A percentile compares a stretch with the other conserved stretches of the same genome.
Conservation (phyloP, 805 yeast genomes). For the Candida oleophila region DNA sequence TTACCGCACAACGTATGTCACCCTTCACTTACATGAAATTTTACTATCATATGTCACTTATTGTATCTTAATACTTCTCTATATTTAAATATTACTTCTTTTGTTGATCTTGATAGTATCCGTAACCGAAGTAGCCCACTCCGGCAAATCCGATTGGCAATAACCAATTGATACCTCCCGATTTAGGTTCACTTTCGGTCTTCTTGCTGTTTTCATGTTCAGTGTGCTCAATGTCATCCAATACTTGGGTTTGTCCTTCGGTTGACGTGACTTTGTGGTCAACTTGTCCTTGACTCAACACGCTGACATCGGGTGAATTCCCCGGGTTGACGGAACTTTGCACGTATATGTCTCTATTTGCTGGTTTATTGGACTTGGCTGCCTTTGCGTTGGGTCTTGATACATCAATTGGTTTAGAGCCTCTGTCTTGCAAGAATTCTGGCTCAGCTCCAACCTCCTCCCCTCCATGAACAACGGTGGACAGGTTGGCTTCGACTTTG, state of each 20-base stretch:
- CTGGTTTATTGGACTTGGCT: conserved; percentile 22
- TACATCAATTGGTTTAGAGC: conserved; percentile 35
- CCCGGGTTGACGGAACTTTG: conserved; percentile 42
- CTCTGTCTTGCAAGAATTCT: conserved; percentile 38
- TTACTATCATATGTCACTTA: neutral
- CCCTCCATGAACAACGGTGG: conserved; percentile 43
- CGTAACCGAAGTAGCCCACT: conserved; percentile 30
- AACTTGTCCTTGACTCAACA: conserved; percentile 33
- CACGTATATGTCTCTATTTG: conserved; percentile 38
- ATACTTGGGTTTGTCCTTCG: conserved; percentile 27
- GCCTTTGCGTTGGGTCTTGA: conserved; percentile 13
- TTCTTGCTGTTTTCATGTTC: conserved; percentile 15
- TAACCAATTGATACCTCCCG: conserved; percentile 8
- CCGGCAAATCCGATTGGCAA: conserved; percentile 25
- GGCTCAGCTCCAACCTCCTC: conserved; percentile 38
- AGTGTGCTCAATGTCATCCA: conserved; percentile 41
- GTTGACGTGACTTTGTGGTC: conserved; percentile 34
- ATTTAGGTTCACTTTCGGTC: neutral
- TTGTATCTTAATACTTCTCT: neutral
- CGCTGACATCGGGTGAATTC: conserved; percentile 34
- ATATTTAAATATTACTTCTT: neutral
- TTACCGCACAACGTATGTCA: no score
- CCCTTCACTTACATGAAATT: no score
- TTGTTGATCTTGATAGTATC: conserved; percentile 11
- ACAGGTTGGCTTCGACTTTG: conserved; percentile 45